These are phyloP conservation scores for Brasilioporus rufonigricans DNA, from an alignment of 768 basidiomycete genomes.

Conservation along the genomic window DNA sequence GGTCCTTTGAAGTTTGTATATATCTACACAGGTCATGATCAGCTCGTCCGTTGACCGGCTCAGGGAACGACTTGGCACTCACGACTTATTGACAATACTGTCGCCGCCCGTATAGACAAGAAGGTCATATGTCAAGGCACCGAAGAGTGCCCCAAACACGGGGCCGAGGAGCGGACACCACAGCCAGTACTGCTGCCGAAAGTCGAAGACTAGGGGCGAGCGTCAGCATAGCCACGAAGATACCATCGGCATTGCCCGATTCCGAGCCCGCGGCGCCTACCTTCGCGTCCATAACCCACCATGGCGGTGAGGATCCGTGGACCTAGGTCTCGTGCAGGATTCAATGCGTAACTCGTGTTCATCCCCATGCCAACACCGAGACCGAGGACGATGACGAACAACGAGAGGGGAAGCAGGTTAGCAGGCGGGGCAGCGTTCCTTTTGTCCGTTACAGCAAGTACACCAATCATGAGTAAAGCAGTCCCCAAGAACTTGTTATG, in stretches of 20 bases:
- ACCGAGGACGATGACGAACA: conserved; percentile 56
- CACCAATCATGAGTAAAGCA: conserved; percentile 47
- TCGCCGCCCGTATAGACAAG: conserved; percentile 54
- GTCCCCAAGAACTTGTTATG: conserved; percentile 49
- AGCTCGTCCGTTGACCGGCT: neutral
- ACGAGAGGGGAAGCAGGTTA: conserved; percentile 49
- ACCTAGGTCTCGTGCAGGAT: conserved; percentile 66
- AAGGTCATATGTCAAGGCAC: conserved; percentile 52
- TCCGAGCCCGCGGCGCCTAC: conserved; percentile 10
- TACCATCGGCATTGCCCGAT: neutral
- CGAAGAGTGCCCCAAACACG: conserved; percentile 52
- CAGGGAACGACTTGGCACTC: neutral
- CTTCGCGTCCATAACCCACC: conserved; percentile 54
- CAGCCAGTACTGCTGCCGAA: conserved; percentile 59
- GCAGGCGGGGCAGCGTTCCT: conserved; percentile 46
- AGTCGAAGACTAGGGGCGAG: conserved; percentile 14
- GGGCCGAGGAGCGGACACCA: conserved; percentile 62
- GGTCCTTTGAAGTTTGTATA: neutral
- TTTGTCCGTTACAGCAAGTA: conserved; percentile 53
- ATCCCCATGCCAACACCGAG: conserved; percentile 55
- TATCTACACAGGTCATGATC: conserved; percentile 2
- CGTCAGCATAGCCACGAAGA: neutral
- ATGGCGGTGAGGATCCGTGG: conserved; percentile 61
- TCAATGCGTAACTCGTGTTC: conserved; percentile 61
- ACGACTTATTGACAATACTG: conserved; percentile 50